A percentile compares a stretch with the other conserved stretches of the same genome.
Conservation (phyloP, 805 yeast species). For the Kazachstania africana region DNA sequence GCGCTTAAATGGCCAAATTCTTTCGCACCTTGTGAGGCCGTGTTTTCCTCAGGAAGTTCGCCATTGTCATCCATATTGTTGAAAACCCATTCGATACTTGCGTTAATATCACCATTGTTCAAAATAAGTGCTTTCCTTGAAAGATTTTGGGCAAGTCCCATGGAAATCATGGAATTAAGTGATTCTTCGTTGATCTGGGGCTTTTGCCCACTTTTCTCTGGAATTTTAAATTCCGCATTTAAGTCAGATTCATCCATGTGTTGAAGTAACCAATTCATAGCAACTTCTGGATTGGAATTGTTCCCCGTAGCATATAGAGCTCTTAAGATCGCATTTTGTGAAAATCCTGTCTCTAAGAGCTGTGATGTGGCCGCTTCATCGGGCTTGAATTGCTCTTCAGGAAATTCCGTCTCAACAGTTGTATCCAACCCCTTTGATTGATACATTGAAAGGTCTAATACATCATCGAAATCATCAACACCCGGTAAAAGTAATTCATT, state of each 20-base stretch:
- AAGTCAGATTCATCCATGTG: slow-evolving; percentile 80
- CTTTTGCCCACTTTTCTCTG: slow-evolving; percentile 7
- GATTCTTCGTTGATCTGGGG: slow-evolving; percentile 16
- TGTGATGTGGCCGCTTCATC: slow-evolving; percentile 41
- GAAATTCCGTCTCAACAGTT: slow-evolving; percentile 15
- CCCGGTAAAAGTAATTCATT: slow-evolving; percentile 51
- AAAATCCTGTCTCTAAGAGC: slow-evolving; percentile 80
- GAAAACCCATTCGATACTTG: slow-evolving; percentile 88
- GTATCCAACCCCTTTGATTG: slow-evolving; percentile 29
- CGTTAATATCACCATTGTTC: slow-evolving; percentile 50
- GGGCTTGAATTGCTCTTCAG: slow-evolving; percentile 35
- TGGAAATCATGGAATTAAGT: slow-evolving; percentile 26
- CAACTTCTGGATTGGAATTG: slow-evolving; percentile 40
- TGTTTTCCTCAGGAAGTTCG: slow-evolving; percentile 24
- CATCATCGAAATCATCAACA: slow-evolving; percentile 13
- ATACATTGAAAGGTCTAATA: slow-evolving; percentile 34
- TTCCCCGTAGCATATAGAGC: slow-evolving; percentile 72
- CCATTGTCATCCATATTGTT: slow-evolving; percentile 72
- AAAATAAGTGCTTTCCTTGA: slow-evolving; percentile 63
- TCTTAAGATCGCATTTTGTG: slow-evolving; percentile 47
- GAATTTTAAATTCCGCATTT: slow-evolving; percentile 45
- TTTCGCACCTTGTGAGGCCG: neutral
- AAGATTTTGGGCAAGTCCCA: slow-evolving; percentile 67
- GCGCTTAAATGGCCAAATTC: slow-evolving; percentile 9
- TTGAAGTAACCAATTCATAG: slow-evolving; percentile 82